Conservation (phyloP, 768 basidiomycete genomes). For the Rhizopogon vinicolor region DNA sequence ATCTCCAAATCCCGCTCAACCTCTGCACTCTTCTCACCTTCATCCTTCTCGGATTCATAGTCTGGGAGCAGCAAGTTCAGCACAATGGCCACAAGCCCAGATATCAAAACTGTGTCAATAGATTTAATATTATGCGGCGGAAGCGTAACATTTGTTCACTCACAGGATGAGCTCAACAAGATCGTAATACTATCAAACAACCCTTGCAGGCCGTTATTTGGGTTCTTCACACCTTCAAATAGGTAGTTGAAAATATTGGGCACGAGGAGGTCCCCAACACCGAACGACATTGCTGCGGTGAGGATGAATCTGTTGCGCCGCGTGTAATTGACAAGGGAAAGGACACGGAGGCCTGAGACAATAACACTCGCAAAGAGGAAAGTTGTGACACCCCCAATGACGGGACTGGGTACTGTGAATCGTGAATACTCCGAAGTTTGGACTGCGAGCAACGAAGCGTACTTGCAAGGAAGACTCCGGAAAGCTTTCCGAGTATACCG, state of each 20-base stretch:
- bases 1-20: conserved; percentile 21
- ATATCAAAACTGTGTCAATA: conserved; percentile 40
- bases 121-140: not conserved
- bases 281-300: conserved; percentile 64
- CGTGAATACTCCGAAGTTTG: not conserved
- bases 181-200: conserved; percentile 78
- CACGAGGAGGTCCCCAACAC: conserved; percentile 67
- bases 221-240: conserved; percentile 55
- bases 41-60: conserved; percentile 18
- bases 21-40: conserved; percentile 19
- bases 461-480: conserved; percentile 80
- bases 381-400: conserved; percentile 82
- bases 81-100: conserved; percentile 54
- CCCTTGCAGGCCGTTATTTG: conserved; percentile 55
- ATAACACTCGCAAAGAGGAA: conserved; percentile 80
- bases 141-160: conserved; percentile 20
- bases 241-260: conserved; percentile 62
- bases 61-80: conserved; percentile 56
- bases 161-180: conserved; percentile 76
- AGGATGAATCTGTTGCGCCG: conserved; percentile 68
- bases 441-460: conserved; percentile 11
- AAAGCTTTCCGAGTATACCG: conserved; percentile 76
- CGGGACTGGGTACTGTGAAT: conserved; percentile 63
- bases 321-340: conserved; percentile 56
- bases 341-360: conserved; percentile 65